Base-by-base conservation (phyloP, 805 yeast species). In the Helenozyma baotianmanensis region DNA sequence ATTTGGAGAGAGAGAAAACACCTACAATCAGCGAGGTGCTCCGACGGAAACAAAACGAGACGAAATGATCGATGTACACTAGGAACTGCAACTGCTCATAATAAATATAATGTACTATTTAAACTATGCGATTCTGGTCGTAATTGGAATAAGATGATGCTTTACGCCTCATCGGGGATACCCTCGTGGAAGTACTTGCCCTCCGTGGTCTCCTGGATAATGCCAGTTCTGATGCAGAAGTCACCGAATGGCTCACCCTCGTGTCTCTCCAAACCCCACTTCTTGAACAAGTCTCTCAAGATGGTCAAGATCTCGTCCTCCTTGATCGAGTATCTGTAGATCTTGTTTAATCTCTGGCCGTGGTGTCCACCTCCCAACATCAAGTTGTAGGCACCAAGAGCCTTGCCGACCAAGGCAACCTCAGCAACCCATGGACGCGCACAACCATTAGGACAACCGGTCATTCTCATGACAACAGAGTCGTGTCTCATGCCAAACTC, bases 401-500 rank as follows among this genome's bases (percentile, higher is more conserved):
- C 96, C 60, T 90, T 90, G 59, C 97, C 97, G 37, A 90, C 94
- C 39, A 88, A 72, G 1, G 97, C 97, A 38, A 90, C 78, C 60
- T 90, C 97, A 4, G 97, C 97, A 32, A 90, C 66, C 97, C 97
- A 90, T 18, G 97, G 97, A 61, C 97, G 80, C 15, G 97, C 92
- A 70, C 97, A 90, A 47, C 97, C 97, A 60, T 90, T 90, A 35
- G 97, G 97, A 73, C 97, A 90, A 36, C 97, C 97, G 19, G 97
- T 90, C 97, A 90, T 89, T 69, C 97, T 79, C 95, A 90, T 83
- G 15, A 88, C 95, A 46, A 90, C 74, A 6, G 95, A 80, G 62
- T 90, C 97, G 51, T 88, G 96, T 55, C 95, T 82, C 50, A 90
- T 74, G 7, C 97, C 97, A 45, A 80, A 78, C 53, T 88, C 95